phyloP scores from a whole-genome alignment of 306 rosid species.

The Casuarina cunninghamiana region DNA sequence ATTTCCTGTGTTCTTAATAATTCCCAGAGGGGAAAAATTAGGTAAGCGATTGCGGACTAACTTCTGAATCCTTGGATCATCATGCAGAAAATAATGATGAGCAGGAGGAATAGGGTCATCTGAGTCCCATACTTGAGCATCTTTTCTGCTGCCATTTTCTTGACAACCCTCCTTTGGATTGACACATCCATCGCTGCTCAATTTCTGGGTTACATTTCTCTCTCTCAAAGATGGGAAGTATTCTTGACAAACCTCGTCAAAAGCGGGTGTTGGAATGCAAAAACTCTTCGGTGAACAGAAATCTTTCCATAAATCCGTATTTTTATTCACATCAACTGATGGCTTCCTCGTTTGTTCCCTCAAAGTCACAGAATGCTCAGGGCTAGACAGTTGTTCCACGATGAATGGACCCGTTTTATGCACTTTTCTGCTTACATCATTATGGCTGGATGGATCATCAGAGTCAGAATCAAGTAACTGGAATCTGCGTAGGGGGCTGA shows the following conservation, averaged over 20 bases:
- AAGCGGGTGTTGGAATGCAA: constrained; percentile 73
- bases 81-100: constrained; percentile 69
- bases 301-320: constrained; percentile 67
- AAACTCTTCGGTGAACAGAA: constrained; percentile 49
- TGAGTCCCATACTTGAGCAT: constrained; percentile 42
- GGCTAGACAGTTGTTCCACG: constrained; percentile 21
- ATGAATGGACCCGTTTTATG: constrained; percentile 23
- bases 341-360: constrained; percentile 30
- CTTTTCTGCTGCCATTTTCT: constrained; percentile 33
- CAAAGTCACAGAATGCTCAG: constrained; percentile 19
- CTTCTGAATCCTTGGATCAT: constrained; percentile 63
- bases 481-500: constrained; percentile 83
- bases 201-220: constrained; percentile 28
- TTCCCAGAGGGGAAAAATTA: constrained; percentile 66
- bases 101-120: constrained; percentile 57
- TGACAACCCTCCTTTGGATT: constrained; percentile 16
- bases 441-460: constrained; percentile 46
- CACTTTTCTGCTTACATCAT: constrained; percentile 25
- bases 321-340: constrained; percentile 17
- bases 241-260: constrained; percentile 73
- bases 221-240: constrained; percentile 47
- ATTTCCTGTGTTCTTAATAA: constrained; percentile 37
- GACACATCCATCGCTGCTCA: constrained; percentile 16
- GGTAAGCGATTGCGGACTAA: constrained; percentile 58
- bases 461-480: constrained; percentile 78